These are phyloP conservation scores for Kluyveromyces starmeri DNA, from an alignment of 805 yeast species.

Conservation along the genomic window DNA sequence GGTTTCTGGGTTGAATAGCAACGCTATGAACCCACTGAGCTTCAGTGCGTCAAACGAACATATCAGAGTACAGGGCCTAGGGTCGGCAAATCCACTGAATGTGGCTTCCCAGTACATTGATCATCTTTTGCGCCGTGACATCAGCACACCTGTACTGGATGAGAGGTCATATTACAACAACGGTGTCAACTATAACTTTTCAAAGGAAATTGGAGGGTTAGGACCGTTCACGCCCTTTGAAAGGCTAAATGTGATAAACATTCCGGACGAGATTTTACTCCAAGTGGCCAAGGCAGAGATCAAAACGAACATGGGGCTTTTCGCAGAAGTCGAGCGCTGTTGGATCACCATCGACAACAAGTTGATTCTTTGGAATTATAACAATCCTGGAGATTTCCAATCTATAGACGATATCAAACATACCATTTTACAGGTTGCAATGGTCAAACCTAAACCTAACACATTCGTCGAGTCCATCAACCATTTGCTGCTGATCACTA, in stretches of 20 bases:
- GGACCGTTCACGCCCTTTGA: conserved; percentile 67
- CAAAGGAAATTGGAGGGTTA: conserved; percentile 37
- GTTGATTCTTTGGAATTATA: conserved; percentile 76
- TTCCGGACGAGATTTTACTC: conserved; percentile 75
- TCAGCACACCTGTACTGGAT: conserved; percentile 49
- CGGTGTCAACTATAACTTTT: conserved; percentile 61
- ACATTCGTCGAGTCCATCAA: conserved; percentile 74
- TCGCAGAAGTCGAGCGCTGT: conserved; percentile 69
- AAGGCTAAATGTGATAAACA: conserved; percentile 52
- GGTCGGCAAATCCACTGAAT: conserved; percentile 33
- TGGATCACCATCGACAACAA: conserved; percentile 84
- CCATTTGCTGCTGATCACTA: conserved; percentile 65
- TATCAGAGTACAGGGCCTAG: conserved; percentile 26
- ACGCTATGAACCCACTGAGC: conserved; percentile 5
- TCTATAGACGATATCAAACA: conserved; percentile 77
- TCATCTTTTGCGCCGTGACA: conserved; percentile 47
- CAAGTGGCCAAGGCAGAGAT: conserved; percentile 61
- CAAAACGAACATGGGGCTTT: conserved; percentile 70
- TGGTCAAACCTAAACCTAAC: conserved; percentile 74
- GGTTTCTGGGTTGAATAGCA: conserved; percentile 3
- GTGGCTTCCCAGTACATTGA: conserved; percentile 59
- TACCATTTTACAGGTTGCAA: conserved; percentile 63
- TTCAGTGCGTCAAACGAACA: conserved; percentile 20
- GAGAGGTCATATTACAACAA: conserved; percentile 39
- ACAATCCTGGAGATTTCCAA: conserved; percentile 54